Evolutionary conservation across 208 protist genomes (phyloP).

Genomic region (Trypanosoma avium): DNA sequence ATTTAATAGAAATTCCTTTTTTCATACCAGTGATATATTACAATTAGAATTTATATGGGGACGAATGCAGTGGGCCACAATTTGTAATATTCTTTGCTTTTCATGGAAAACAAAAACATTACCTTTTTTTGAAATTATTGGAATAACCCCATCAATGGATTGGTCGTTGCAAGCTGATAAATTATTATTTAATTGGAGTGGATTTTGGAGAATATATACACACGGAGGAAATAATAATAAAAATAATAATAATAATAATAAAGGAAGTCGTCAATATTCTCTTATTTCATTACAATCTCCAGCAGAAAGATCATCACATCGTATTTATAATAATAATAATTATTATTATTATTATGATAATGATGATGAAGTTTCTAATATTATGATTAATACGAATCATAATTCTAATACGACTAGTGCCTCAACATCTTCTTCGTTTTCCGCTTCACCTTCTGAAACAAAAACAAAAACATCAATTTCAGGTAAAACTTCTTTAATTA

Average conservation of each 20-base stretch:
- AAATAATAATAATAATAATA: too few species aligned
- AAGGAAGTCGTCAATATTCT: background rate
- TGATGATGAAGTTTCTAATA: too few species aligned
- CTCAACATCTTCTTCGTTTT: too few species aligned
- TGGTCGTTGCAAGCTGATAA: conserved; percentile 48
- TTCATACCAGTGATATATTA: conserved; percentile 35
- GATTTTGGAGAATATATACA: conserved; percentile 35
- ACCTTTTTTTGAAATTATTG: conserved; percentile 42
- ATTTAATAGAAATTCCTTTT: background rate
- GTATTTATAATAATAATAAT: too few species aligned
- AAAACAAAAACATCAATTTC: too few species aligned
- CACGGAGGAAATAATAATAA: too few species aligned
- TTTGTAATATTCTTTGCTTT: conserved; percentile 36
- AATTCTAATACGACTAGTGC: too few species aligned
- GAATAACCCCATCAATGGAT: conserved; percentile 45
- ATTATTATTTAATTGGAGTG: conserved; percentile 39
- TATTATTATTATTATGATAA: too few species aligned
- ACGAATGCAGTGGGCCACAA: conserved; percentile 25
- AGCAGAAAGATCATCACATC: background rate
- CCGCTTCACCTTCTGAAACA: too few species aligned
- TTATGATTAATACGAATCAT: too few species aligned
- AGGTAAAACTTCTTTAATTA: too few species aligned
- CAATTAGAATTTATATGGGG: conserved; percentile 40
- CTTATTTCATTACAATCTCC: conserved; percentile 18
- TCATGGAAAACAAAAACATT: conserved; percentile 14